phyloP scores from a whole-genome alignment of 2,329 filamentous ascomycete species.

The Ascochyta clinopodiicola region DNA sequence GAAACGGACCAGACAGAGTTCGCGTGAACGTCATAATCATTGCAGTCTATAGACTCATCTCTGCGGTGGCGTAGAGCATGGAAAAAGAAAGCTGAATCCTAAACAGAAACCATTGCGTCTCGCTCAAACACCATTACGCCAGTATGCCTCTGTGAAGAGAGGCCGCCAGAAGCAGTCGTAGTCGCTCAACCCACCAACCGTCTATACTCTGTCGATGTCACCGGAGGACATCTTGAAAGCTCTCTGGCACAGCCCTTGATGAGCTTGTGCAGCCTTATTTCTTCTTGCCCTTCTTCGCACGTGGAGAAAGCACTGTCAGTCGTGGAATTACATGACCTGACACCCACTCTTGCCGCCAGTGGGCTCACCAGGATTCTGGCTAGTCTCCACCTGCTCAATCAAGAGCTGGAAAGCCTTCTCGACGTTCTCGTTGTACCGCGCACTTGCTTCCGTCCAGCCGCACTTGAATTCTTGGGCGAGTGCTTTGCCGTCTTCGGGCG shows the following conservation, averaged over 20 bases:
- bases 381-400: slow-evolving; percentile 93
- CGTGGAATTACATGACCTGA: slow-evolving; percentile 73
- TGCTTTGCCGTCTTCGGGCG: slow-evolving; percentile 81
- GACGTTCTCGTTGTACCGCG: slow-evolving; percentile 93
- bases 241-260: not conserved
- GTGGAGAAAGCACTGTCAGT: slow-evolving; percentile 20
- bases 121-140: slow-evolving; percentile 37
- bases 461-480: slow-evolving; percentile 87
- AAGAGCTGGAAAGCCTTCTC: slow-evolving; percentile 90
- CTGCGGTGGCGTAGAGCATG: not conserved
- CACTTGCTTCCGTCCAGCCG: slow-evolving; percentile 93
- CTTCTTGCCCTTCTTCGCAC: slow-evolving; percentile 2
- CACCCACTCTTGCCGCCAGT: slow-evolving; percentile 74
- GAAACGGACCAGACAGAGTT: not conserved
- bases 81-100: slow-evolving; percentile 14
- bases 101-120: slow-evolving; percentile 32
- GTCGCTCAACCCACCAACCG: slow-evolving; percentile 3
- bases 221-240: not conserved
- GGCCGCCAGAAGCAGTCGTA: not conserved
- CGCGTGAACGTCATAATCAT: not conserved
- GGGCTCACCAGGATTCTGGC: slow-evolving; percentile 86
- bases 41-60: slow-evolving; percentile 8
- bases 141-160: slow-evolving; percentile 19
- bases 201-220: slow-evolving; percentile 31
- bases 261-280: slow-evolving; percentile 7